Conservation (phyloP, 257 asterid species). For the Lithospermum erythrorhizon region DNA sequence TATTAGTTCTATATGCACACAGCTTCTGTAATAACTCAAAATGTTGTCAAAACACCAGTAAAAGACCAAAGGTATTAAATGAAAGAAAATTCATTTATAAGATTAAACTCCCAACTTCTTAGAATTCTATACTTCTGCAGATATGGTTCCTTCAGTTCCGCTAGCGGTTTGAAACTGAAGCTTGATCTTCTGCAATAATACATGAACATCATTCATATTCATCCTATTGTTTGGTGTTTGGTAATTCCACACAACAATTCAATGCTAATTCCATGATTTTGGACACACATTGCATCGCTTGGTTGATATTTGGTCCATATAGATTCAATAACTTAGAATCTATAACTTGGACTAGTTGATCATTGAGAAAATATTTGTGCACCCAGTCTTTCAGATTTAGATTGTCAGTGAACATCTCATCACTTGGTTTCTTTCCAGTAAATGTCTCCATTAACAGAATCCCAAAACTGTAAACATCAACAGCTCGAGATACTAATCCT, state of each 20-base stretch:
- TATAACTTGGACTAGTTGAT: background rate
- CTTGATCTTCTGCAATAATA: conserved; percentile 9
- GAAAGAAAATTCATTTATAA: too few species aligned
- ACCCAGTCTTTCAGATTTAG: conserved; percentile 3
- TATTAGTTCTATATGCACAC: too few species aligned
- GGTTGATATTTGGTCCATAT: background rate
- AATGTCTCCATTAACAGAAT: conserved; percentile 6
- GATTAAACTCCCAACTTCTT: too few species aligned
- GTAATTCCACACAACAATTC: conserved; percentile 2
- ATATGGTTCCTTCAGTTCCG: background rate
- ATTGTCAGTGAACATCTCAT: conserved; percentile 4
- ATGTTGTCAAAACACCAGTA: too few species aligned
- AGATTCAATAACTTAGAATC: background rate
- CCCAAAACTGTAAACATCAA: conserved; percentile 6
- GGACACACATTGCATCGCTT: conserved; percentile 2
- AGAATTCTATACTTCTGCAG: too few species aligned
- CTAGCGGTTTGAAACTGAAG: background rate
- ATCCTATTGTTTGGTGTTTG: conserved; percentile 1
- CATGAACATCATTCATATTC: background rate
- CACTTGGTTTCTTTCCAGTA: background rate
- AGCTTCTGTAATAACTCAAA: too few species aligned
- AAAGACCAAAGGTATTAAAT: too few species aligned
- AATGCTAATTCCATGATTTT: conserved; percentile 1
- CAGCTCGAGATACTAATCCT: conserved; percentile 5
- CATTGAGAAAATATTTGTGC: background rate